These are phyloP conservation scores for Magnusiomyces tetraspermus DNA, from an alignment of 1,139 yeast genomes.

Conservation along the genomic window DNA sequence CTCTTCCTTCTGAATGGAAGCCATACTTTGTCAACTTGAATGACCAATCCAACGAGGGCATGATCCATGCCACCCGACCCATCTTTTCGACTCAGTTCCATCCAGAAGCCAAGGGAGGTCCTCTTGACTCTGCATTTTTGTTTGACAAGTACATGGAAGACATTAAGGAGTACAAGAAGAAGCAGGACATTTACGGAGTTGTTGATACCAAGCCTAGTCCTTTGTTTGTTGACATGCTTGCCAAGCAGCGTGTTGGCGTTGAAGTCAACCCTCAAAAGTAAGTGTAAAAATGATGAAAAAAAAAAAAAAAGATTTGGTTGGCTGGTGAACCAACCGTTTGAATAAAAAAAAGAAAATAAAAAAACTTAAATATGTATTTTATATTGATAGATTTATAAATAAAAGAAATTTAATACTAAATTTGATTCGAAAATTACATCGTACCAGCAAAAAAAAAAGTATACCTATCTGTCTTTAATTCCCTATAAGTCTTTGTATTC, in stretches of 20 bases:
- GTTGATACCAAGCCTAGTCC: conserved; percentile 43
- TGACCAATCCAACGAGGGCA: conserved; percentile 94
- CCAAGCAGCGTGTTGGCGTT: conserved; percentile 70
- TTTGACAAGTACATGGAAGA: conserved; percentile 81
- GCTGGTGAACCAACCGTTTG: too few relatives aligned
- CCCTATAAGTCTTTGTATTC: too few relatives aligned
- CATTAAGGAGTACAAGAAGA: conserved; percentile 49
- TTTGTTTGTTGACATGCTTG: conserved; percentile 67
- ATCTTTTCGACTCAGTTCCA: conserved; percentile 96
- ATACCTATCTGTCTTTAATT: too few relatives aligned
- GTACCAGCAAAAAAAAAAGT: not conserved
- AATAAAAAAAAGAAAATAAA: not conserved
- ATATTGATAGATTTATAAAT: not conserved
- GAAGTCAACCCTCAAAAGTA: conserved; percentile 28
- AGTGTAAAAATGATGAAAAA: not conserved
- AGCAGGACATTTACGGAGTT: conserved; percentile 28
- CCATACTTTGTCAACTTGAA: conserved; percentile 87
- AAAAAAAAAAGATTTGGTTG: not conserved
- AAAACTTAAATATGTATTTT: not conserved
- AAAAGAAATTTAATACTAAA: not conserved
- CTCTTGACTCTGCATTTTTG: conserved; percentile 79
- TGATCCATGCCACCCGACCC: conserved; percentile 79
- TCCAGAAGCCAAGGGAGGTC: conserved; percentile 99
- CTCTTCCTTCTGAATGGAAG: conserved; percentile 68
- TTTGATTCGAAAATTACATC: not conserved